Evolutionary conservation across 345 rosid genomes (phyloP), one percentile per base, ranked within the genome.

Genomic region (Bruguiera sexangula): DNA sequence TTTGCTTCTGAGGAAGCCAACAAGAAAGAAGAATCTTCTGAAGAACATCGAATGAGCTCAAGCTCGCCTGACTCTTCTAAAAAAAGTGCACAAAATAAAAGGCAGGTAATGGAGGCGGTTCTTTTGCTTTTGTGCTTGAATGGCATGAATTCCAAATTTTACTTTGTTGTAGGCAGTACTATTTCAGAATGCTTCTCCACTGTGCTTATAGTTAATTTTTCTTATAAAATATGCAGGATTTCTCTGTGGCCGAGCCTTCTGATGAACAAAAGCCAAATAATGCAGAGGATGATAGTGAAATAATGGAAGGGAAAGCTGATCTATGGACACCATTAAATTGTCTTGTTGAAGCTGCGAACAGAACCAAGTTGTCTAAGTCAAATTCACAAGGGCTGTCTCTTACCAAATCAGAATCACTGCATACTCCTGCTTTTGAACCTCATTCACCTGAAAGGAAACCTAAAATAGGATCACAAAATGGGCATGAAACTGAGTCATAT

Each of bases 331-430:
- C 99, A 27, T 82, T 95, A 72, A 81, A 92, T 80, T 89, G 80
- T 89, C 92, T 95, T 65, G 98, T 95, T 81, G 99, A 95, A 78
- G 99, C 85, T 75, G 94, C 92, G 26, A 95, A 89, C 60, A 87
- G 93, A 82, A 87, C 93, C 74, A 90, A 93, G 85, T 69, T 89
- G 66, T 80, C 76, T 72, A 90, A 85, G 83, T 81, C 83, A 63
- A 82, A 70, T 80, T 84, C 78, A 71, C 93, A 79, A 75, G 90
- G 81, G 63, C 62, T 34, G 0, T 72, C 84, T 39, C 67, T 72
- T 73, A 55, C 74, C 39, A 85, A 80, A 55, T 37, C 75, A 58
- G 85, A 83, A 52, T 50, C 59, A 13, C 56, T 85, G 74, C 63
- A 70, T 82, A 60, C 80, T 72, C 67, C 79, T 79, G 66, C 86